phyloP scores from a whole-genome alignment of 2,329 filamentous ascomycete species.

The Thelonectria rubi region DNA sequence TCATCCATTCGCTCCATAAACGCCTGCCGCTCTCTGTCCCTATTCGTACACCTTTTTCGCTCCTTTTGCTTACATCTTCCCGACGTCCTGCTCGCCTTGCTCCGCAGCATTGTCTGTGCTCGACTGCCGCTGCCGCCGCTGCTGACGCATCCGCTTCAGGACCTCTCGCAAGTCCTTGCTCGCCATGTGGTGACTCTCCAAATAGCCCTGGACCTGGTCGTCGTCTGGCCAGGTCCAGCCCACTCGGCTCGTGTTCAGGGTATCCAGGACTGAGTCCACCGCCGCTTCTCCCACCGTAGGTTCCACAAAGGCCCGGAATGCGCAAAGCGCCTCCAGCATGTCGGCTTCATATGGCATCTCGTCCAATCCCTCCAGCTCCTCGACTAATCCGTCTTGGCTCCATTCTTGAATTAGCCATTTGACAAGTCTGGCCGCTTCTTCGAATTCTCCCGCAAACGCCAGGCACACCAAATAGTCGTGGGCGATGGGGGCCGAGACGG shows the following conservation, averaged over 20 bases:
- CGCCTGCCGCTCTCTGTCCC: constrained; percentile 10
- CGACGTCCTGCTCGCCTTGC: constrained; percentile 16
- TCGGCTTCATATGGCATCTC: constrained; percentile 47
- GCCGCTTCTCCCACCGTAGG: constrained; percentile 49
- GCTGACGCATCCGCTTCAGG: constrained; percentile 34
- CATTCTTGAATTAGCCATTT: constrained; percentile 66
- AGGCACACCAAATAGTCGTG: constrained; percentile 72
- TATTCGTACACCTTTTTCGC: neutral
- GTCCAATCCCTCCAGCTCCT: constrained; percentile 48
- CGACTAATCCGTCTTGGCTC: constrained; percentile 45
- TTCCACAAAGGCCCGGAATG: constrained; percentile 59
- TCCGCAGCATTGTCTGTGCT: neutral
- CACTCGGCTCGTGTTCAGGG: constrained; percentile 38
- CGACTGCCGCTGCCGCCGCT: constrained; percentile 18
- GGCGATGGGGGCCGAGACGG: constrained; percentile 49
- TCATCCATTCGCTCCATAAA: constrained; percentile 23
- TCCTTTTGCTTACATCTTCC: neutral
- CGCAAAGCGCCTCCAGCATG: constrained; percentile 53
- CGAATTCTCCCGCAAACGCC: constrained; percentile 66
- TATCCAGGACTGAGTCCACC: constrained; percentile 44
- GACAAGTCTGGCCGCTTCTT: constrained; percentile 65
- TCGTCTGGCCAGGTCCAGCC: constrained; percentile 53
- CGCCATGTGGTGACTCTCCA: constrained; percentile 38
- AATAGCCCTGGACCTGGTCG: constrained; percentile 48
- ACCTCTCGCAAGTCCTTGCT: constrained; percentile 39